Conservation (phyloP, 768 basidiomycete genomes). For the Boletus eberwhitei region DNA sequence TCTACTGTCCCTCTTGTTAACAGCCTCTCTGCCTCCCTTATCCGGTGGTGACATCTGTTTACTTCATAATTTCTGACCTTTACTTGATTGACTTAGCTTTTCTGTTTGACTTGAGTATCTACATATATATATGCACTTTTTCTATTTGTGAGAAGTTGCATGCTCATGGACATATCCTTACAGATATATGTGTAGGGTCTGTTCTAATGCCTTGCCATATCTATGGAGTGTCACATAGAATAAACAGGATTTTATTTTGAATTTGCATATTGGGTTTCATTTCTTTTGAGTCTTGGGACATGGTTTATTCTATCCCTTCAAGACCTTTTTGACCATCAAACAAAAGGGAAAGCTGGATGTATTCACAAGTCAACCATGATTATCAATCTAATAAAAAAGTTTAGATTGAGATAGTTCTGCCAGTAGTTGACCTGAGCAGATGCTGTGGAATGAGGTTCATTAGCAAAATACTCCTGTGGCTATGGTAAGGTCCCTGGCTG, state of each 20-base stretch:
- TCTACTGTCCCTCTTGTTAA: slow-evolving; percentile 14
- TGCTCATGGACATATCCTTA: not conserved
- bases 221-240: not conserved
- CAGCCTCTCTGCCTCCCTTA: slow-evolving; percentile 23
- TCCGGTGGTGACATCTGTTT: slow-evolving; percentile 18
- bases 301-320: not conserved
- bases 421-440: not conserved
- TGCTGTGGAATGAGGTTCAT: not conserved
- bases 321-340: not conserved
- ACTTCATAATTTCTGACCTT: slow-evolving; percentile 23
- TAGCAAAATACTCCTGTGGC: too few relatives aligned
- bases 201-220: not conserved
- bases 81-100: slow-evolving; percentile 17
- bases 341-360: not conserved
- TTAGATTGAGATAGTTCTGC: not conserved
- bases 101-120: slow-evolving; percentile 22
- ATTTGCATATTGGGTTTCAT: not conserved
- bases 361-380: not conserved
- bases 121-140: slow-evolving; percentile 10
- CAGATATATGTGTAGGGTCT: not conserved
- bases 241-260: not conserved
- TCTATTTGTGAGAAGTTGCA: not conserved
- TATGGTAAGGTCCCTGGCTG: too few relatives aligned
- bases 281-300: not conserved
- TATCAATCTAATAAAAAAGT: not conserved